phyloP scores from a whole-genome alignment of 805 yeast genomes.

The Brettanomyces bruxellensis region DNA sequence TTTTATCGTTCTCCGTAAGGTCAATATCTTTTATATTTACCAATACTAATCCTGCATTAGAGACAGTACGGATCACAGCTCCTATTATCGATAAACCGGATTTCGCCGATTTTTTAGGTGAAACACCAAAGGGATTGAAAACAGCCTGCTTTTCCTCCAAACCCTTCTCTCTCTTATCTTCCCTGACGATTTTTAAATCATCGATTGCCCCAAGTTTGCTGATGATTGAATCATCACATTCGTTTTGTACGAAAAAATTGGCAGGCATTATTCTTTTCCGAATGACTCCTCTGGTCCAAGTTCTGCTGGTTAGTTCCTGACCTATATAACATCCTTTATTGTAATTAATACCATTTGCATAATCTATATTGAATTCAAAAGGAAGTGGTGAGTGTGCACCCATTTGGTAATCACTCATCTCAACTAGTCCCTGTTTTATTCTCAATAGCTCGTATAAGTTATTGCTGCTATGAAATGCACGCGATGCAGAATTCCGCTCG shows the following conservation, averaged over 20 bases:
- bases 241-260: slow-evolving; percentile 18
- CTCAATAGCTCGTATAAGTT: slow-evolving; percentile 33
- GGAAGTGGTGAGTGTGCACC: slow-evolving; percentile 49
- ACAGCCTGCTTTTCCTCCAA: not conserved
- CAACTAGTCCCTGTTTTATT: slow-evolving; percentile 41
- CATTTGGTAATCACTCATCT: slow-evolving; percentile 37
- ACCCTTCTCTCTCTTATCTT: not conserved
- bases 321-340: slow-evolving; percentile 97
- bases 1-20: slow-evolving; percentile 9
- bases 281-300: slow-evolving; percentile 75
- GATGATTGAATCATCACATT: not conserved
- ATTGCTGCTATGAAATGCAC: not conserved
- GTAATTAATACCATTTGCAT: slow-evolving; percentile 69
- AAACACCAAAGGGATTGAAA: slow-evolving; percentile 29
- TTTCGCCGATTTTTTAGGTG: slow-evolving; percentile 19
- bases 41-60: slow-evolving; percentile 59
- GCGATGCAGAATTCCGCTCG: not conserved
- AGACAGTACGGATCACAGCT: slow-evolving; percentile 43
- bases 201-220: slow-evolving; percentile 1
- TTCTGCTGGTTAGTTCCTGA: slow-evolving; percentile 87
- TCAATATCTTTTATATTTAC: slow-evolving; percentile 32
- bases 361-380: slow-evolving; percentile 76
- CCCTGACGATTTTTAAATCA: slow-evolving; percentile 10
- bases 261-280: slow-evolving; percentile 78
- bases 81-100: slow-evolving; percentile 43